Percentiles rank a stretch among this genome's conserved stretches.
These are phyloP conservation scores for Lasiosphaeria ovina DNA, from an alignment of 495 filamentous ascomycete species.

Conservation along the genomic window DNA sequence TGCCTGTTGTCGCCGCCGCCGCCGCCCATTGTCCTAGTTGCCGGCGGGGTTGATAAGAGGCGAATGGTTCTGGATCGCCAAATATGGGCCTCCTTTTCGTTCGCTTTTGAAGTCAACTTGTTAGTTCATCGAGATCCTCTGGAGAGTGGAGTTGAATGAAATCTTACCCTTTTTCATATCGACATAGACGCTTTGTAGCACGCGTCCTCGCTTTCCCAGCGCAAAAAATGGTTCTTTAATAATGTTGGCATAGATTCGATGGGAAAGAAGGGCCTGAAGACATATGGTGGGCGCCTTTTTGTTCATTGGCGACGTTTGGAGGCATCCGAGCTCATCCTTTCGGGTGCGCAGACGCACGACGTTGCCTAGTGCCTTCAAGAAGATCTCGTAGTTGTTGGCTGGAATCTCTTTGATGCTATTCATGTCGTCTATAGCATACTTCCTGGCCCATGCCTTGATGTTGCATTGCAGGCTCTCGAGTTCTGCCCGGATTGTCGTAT, in stretches of 20 bases:
- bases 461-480: conserved; percentile 6
- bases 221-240: conserved; percentile 9
- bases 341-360: background rate
- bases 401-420: background rate
- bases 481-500: conserved; percentile 5
- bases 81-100: conserved; percentile 3
- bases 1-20: background rate
- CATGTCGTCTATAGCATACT: conserved; percentile 5
- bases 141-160: background rate
- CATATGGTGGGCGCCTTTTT: conserved; percentile 7
- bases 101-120: background rate
- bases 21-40: background rate
- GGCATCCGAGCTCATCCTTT: background rate
- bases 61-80: conserved; percentile 10
- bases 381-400: background rate
- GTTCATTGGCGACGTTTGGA: conserved; percentile 2
- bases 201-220: background rate
- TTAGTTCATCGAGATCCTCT: background rate
- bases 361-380: background rate
- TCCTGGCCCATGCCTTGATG: conserved; percentile 6
- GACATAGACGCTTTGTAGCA: background rate
- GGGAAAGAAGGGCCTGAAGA: conserved; percentile 3
- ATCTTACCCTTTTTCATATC: background rate
- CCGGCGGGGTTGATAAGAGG: background rate
- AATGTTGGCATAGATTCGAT: conserved; percentile 4